Conservation (phyloP, 2,329 filamentous ascomycete genomes). For the Calonectria pseudoreteaudii region DNA sequence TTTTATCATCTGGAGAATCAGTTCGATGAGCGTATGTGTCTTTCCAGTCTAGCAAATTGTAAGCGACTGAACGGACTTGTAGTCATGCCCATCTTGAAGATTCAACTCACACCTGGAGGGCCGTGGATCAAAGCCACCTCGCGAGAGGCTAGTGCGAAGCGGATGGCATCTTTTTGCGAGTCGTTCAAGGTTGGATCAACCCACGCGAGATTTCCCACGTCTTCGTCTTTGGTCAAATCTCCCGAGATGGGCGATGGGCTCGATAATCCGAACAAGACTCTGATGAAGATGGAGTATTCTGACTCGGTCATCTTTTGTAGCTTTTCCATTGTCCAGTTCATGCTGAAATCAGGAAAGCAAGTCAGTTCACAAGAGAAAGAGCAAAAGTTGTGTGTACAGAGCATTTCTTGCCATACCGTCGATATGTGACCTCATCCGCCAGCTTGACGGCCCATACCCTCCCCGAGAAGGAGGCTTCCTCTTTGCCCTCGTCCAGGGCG, state of each 20-base stretch:
- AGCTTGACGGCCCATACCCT: slow-evolving; percentile 75
- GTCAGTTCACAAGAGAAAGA: neutral
- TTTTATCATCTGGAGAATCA: slow-evolving; percentile 90
- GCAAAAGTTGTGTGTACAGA: neutral
- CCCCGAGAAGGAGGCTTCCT: slow-evolving; percentile 56
- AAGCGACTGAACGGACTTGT: neutral
- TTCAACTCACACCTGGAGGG: slow-evolving; percentile 78
- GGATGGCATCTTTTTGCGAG: slow-evolving; percentile 75
- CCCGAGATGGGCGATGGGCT: slow-evolving; percentile 61
- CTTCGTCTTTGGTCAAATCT: slow-evolving; percentile 56
- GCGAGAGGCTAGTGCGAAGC: slow-evolving; percentile 84
- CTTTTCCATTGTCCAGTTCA: slow-evolving; percentile 72
- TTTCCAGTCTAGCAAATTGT: slow-evolving; percentile 79
- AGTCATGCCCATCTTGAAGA: neutral
- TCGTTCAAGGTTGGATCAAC: slow-evolving; percentile 72
- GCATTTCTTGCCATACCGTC: slow-evolving; percentile 55
- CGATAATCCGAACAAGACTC: slow-evolving; percentile 71
- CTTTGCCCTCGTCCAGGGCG: slow-evolving; percentile 75
- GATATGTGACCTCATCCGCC: slow-evolving; percentile 76
- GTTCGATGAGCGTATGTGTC: slow-evolving; percentile 94
- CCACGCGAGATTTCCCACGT: slow-evolving; percentile 65
- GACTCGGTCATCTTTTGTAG: slow-evolving; percentile 68
- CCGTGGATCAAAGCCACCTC: slow-evolving; percentile 94
- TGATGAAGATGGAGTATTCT: slow-evolving; percentile 70
- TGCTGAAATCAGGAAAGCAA: slow-evolving; percentile 51